These are phyloP conservation scores for Hibiscus syriacus DNA, from an alignment of 345 rosid genomes.

Conservation along the genomic window DNA sequence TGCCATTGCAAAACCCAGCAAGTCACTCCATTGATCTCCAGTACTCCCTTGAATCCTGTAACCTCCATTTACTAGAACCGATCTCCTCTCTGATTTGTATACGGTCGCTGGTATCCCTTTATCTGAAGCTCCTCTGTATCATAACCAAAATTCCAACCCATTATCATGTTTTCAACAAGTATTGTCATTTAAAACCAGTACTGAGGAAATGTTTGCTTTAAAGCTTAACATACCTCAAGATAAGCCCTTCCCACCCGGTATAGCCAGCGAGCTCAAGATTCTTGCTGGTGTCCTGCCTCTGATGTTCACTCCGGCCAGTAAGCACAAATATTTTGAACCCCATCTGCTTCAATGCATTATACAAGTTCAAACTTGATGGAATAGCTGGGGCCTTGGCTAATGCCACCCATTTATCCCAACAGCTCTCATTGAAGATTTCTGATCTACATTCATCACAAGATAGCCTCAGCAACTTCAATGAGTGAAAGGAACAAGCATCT, in stretches of 20 bases:
- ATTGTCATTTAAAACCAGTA: background rate
- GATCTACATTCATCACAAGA: slow-evolving; percentile 34
- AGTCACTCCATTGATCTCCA: slow-evolving; percentile 94
- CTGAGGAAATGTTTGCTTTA: background rate
- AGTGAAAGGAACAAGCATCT: background rate
- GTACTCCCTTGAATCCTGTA: slow-evolving; percentile 51
- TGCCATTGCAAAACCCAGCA: slow-evolving; percentile 58
- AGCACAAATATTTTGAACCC: slow-evolving; percentile 56
- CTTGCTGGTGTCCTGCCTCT: slow-evolving; percentile 45
- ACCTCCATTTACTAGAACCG: slow-evolving; percentile 22
- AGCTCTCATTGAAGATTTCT: slow-evolving; percentile 30
- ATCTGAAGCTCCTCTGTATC: slow-evolving; percentile 44
- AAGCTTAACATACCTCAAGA: slow-evolving; percentile 42
- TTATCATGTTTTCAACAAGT: background rate
- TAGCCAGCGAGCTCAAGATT: slow-evolving; percentile 53
- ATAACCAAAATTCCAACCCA: background rate
- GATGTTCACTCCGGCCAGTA: slow-evolving; percentile 65
- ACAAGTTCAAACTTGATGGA: slow-evolving; percentile 52
- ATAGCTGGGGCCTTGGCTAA: slow-evolving; percentile 58
- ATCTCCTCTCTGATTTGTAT: slow-evolving; percentile 69
- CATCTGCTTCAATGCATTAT: slow-evolving; percentile 51
- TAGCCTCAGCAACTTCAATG: slow-evolving; percentile 4
- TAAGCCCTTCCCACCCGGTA: slow-evolving; percentile 55
- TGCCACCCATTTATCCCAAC: slow-evolving; percentile 56
- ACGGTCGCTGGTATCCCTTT: slow-evolving; percentile 42